Evolutionary conservation across 768 basidiomycete genomes (phyloP).

Genomic region (Naematelia aurantialba): DNA sequence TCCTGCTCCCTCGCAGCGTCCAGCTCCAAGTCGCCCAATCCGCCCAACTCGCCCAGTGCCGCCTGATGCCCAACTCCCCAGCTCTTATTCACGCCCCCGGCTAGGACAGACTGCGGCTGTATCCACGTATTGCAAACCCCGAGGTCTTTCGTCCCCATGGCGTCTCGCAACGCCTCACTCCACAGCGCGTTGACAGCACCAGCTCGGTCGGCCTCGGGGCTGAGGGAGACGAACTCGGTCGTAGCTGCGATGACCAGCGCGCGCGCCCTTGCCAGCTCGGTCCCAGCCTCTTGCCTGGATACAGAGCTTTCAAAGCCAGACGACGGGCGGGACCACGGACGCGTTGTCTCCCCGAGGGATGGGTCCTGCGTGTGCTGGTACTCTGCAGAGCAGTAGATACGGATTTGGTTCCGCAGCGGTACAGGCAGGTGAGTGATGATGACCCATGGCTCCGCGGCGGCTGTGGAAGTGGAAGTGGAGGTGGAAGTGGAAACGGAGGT

Average conservation of each 20-base stretch:
- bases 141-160: background rate
- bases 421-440: conserved; percentile 4
- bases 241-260: background rate
- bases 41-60: background rate
- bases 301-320: no score
- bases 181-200: conserved; percentile 1
- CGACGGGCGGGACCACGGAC: no score
- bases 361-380: background rate
- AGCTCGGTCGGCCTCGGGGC: background rate
- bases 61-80: background rate
- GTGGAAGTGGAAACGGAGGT: background rate
- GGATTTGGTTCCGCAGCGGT: background rate
- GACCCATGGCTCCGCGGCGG: background rate
- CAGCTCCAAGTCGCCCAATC: background rate
- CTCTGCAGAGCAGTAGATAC: conserved; percentile 1
- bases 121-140: conserved; percentile 1
- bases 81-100: background rate
- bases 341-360: no score
- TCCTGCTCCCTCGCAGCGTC: background rate
- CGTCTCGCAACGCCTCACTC: background rate
- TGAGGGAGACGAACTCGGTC: background rate
- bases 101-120: background rate
- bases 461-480: background rate
- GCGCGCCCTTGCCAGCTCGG: background rate
- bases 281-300: no score